A percentile compares a stretch with the other conserved stretches of the same genome.
Conservation (phyloP, 2,329 filamentous ascomycete genomes). For the Colletotrichum phormii region DNA sequence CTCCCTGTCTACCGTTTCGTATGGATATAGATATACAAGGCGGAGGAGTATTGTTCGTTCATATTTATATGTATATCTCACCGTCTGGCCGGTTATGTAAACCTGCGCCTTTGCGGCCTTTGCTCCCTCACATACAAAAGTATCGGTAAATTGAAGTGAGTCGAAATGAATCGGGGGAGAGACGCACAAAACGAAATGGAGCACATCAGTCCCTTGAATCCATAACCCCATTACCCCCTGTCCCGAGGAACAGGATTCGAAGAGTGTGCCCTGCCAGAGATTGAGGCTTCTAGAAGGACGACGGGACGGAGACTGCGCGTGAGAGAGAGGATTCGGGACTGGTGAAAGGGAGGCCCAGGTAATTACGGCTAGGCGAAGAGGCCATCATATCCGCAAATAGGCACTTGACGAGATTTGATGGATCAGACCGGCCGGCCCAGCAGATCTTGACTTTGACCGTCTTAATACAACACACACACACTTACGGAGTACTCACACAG, state of each 20-base stretch:
- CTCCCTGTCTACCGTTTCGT: neutral
- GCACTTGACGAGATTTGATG: slow-evolving; percentile 34
- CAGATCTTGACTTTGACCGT: slow-evolving; percentile 27
- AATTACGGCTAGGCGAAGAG: slow-evolving; percentile 28
- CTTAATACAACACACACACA: neutral
- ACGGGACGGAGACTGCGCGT: neutral
- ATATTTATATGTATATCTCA: neutral
- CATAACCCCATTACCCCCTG: neutral
- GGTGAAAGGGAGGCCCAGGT: slow-evolving; percentile 1
- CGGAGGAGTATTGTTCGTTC: neutral
- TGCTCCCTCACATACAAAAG: neutral
- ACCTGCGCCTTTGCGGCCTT: neutral
- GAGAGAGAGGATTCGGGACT: slow-evolving; percentile 1
- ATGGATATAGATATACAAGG: neutral
- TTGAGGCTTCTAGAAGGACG: slow-evolving; percentile 13
- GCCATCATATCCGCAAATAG: slow-evolving; percentile 37
- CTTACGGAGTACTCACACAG: too few relatives aligned
- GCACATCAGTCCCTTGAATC: slow-evolving; percentile 1
- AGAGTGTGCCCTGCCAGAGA: neutral
- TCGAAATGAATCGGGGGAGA: slow-evolving; percentile 1
- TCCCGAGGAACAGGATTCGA: neutral
- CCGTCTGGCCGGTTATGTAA: neutral
- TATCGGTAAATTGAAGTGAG: neutral
- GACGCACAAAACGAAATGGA: slow-evolving; percentile 15
- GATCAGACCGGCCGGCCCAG: slow-evolving; percentile 16